Evolutionary conservation across 2,329 filamentous ascomycete genomes (phyloP).

Genomic region (Aureobasidium leucospermi): DNA sequence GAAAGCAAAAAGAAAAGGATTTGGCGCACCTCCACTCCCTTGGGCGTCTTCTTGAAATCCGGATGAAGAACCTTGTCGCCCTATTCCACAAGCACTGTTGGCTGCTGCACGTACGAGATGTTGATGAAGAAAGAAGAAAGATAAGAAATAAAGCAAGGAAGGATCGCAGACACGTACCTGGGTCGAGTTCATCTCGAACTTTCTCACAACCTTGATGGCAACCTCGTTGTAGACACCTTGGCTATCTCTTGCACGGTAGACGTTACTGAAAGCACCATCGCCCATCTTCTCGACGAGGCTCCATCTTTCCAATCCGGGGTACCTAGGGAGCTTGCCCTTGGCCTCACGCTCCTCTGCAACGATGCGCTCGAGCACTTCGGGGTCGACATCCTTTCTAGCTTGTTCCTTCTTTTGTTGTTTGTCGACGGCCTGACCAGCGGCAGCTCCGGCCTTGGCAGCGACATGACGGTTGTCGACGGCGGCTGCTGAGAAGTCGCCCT

Average conservation of each 20-base stretch:
- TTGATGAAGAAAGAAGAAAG: conserved; percentile 24
- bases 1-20: conserved; percentile 21
- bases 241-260: conserved; percentile 79
- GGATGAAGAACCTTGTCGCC: conserved; percentile 89
- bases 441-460: conserved; percentile 60
- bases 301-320: conserved; percentile 81
- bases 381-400: conserved; percentile 45
- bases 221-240: conserved; percentile 68
- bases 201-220: conserved; percentile 97
- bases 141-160: conserved; percentile 29
- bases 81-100: conserved; percentile 55
- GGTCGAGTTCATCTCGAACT: conserved; percentile 97
- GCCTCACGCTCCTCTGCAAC: conserved; percentile 86
- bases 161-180: conserved; percentile 57
- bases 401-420: conserved; percentile 51
- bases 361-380: conserved; percentile 69
- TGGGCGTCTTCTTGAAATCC: conserved; percentile 83
- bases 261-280: conserved; percentile 97
- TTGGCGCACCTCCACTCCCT: conserved; percentile 91
- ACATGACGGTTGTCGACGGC: conserved; percentile 56
- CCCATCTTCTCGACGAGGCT: conserved; percentile 93
- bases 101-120: conserved; percentile 26
- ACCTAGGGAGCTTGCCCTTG: conserved; percentile 76
- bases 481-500: conserved; percentile 56
- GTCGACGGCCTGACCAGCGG: conserved; percentile 55